phyloP scores from a whole-genome alignment of 2,329 filamentous ascomycete species.

The Aureobasidium mangrovei region DNA sequence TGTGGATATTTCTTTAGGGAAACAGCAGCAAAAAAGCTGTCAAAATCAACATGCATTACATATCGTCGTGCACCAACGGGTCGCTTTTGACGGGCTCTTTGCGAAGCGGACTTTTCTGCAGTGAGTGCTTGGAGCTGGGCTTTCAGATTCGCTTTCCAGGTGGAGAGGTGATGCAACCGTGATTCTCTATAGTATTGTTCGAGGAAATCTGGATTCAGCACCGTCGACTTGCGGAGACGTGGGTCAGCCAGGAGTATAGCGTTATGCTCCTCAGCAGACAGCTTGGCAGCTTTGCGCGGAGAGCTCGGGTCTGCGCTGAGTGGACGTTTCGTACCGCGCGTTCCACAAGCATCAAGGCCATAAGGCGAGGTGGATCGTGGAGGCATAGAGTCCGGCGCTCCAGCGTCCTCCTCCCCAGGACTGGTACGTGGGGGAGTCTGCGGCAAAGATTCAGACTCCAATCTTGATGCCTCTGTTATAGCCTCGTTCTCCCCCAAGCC shows the following conservation, averaged over 20 bases:
- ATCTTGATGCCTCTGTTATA: not conserved
- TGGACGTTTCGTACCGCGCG: not conserved
- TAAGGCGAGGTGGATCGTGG: not conserved
- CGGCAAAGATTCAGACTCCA: not conserved
- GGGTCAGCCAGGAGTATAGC: conserved; percentile 75
- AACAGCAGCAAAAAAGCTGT: conserved; percentile 95
- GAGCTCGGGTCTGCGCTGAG: conserved; percentile 17
- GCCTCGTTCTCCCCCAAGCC: not conserved
- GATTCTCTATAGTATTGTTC: conserved; percentile 95
- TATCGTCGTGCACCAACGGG: conserved; percentile 63
- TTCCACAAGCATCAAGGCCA: not conserved
- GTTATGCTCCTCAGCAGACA: conserved; percentile 92
- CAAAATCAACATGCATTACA: conserved; percentile 92
- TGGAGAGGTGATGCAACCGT: conserved; percentile 85
- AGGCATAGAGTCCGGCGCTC: not conserved
- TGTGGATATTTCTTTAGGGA: conserved; percentile 73
- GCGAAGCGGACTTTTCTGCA: conserved; percentile 53
- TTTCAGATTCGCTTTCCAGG: conserved; percentile 94
- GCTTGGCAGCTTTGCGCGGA: conserved; percentile 30
- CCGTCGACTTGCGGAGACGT: conserved; percentile 76
- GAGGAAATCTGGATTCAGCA: conserved; percentile 85
- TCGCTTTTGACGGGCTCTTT: conserved; percentile 44
- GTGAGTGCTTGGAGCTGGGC: conserved; percentile 75
- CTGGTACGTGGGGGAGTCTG: conserved; percentile 20
- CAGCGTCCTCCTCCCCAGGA: not conserved